Conservation (phyloP, 106 monocot genomes). For the Xerophyta viscosa region DNA sequence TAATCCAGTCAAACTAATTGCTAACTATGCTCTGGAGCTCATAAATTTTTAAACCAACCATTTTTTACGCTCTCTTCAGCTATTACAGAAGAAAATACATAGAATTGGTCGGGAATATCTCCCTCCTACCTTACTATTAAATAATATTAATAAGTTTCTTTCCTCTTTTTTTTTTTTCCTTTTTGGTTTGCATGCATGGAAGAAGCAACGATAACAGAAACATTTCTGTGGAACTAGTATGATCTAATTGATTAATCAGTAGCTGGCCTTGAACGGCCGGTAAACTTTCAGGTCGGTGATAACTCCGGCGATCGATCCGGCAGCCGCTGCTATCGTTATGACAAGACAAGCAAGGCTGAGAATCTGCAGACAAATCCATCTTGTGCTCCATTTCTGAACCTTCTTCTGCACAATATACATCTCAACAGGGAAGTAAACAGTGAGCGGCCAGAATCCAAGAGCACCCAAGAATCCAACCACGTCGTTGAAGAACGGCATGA, state of each 20-base stretch:
- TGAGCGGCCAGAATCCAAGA: constrained; percentile 83
- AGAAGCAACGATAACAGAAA: no score
- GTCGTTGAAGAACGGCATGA: constrained; percentile 95
- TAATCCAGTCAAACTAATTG: no score
- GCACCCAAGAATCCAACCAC: constrained; percentile 89
- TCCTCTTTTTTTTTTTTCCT: no score
- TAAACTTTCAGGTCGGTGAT: constrained; percentile 52
- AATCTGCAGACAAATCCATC: constrained; percentile 68
- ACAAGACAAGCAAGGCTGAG: constrained; percentile 66
- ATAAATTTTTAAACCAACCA: no score
- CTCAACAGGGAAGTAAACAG: constrained; percentile 89
- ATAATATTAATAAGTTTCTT: no score
- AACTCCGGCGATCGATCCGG: constrained; percentile 73
- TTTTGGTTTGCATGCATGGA: no score
- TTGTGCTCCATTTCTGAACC: constrained; percentile 51
- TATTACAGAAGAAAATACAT: no score
- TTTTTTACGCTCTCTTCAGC: no score
- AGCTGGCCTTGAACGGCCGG: constrained; percentile 55
- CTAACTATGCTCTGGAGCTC: no score
- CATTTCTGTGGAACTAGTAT: no score
- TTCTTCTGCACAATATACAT: constrained; percentile 79
- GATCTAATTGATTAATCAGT: constrained; percentile 16
- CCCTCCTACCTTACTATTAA: no score
- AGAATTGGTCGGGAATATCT: no score
- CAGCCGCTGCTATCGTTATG: constrained; percentile 50